Conservation (phyloP, 257 asterid genomes). For the Fraxinus pennsylvanica region DNA sequence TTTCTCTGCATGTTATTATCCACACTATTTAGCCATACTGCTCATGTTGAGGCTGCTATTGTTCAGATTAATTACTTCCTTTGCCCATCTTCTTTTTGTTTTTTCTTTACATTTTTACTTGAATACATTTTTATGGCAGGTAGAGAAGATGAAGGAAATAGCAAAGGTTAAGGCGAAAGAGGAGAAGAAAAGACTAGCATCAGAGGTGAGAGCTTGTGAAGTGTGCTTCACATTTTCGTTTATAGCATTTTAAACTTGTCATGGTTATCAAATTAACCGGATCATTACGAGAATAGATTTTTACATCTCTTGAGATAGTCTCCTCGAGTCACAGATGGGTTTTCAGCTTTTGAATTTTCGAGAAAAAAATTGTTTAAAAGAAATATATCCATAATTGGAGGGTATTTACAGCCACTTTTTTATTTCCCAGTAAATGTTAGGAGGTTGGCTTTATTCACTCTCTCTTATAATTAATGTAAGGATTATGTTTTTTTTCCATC, state of each 20-base stretch:
- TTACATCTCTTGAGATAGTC: slow-evolving; percentile 2
- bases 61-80: slow-evolving; percentile 10
- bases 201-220: slow-evolving; percentile 62
- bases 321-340: background rate
- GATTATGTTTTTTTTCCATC: background rate
- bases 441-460: background rate
- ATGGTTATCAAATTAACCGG: background rate
- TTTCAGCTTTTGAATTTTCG: background rate
- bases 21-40: background rate
- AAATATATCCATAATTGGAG: background rate
- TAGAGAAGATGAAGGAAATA: slow-evolving; percentile 84
- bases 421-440: background rate
- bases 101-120: slow-evolving; percentile 25
- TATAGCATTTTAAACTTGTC: slow-evolving; percentile 5
- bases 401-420: background rate
- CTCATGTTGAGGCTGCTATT: slow-evolving; percentile 1
- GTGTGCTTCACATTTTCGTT: background rate
- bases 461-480: background rate
- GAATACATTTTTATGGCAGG: slow-evolving; percentile 45
- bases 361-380: background rate
- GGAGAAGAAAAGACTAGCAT: slow-evolving; percentile 67
- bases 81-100: background rate
- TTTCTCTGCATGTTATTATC: background rate
- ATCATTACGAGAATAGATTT: slow-evolving; percentile 1
- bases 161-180: slow-evolving; percentile 85